These are phyloP conservation scores for Lodderomyces oxycetoniae DNA, from an alignment of 1,139 yeast genomes.

Conservation along the genomic window DNA sequence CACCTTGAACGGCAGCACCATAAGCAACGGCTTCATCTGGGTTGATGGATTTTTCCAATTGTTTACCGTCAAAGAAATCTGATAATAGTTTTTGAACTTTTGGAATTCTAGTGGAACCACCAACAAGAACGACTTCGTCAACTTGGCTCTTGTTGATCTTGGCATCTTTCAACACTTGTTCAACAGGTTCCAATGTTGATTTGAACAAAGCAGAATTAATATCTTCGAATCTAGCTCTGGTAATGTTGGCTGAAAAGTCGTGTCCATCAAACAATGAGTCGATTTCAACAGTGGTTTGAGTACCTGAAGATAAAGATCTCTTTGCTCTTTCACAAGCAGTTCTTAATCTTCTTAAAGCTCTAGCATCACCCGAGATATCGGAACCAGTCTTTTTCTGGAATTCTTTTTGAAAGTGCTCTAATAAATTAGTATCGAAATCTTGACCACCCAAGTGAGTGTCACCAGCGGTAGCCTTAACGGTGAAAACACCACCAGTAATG, in stretches of 20 bases:
- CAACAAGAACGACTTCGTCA: slow-evolving; percentile 95
- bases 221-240: slow-evolving; percentile 99
- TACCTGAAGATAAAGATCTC: slow-evolving; percentile 96
- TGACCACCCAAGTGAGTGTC: slow-evolving; percentile 99
- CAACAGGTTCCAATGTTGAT: slow-evolving; percentile 95
- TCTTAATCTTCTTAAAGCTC: slow-evolving; percentile 98
- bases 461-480: slow-evolving; percentile 99
- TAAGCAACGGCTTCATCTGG: slow-evolving; percentile 99
- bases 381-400: slow-evolving; percentile 96
- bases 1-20: slow-evolving; percentile 99
- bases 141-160: slow-evolving; percentile 84
- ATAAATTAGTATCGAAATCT: slow-evolving; percentile 96
- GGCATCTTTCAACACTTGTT: slow-evolving; percentile 95
- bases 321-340: slow-evolving; percentile 99
- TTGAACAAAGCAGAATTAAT: slow-evolving; percentile 93
- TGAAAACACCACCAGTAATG: slow-evolving; percentile 98
- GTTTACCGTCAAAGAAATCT: slow-evolving; percentile 98
- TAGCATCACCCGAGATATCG: slow-evolving; percentile 86
- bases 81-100: slow-evolving; percentile 96
- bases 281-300: slow-evolving; percentile 95
- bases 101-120: slow-evolving; percentile 99
- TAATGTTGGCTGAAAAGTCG: slow-evolving; percentile 93
- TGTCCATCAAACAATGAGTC: slow-evolving; percentile 96
- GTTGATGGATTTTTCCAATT: slow-evolving; percentile 93
- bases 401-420: slow-evolving; percentile 89